Base-by-base conservation (phyloP, 2,329 filamentous ascomycete species). In the Scopulariopsis brevicaulis region DNA sequence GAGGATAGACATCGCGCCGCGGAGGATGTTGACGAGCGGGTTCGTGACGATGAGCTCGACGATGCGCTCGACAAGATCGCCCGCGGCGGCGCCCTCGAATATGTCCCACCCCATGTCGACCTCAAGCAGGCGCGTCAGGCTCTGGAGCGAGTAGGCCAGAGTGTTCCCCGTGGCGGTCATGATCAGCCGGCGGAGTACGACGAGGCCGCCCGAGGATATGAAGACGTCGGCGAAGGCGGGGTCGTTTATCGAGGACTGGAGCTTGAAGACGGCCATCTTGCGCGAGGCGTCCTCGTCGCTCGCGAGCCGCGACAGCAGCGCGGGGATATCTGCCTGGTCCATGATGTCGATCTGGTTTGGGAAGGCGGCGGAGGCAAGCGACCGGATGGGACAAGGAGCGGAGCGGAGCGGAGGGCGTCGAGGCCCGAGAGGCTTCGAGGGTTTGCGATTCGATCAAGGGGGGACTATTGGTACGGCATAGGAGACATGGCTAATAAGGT, bases 221-320 rank as follows among this genome's bases (percentile, higher is more conserved):
- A 99, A 99, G 65, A 95, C 85, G 71, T 97, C 94, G 66, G 94
- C 94, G 71, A 97, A 97, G 55, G 91, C 88, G 28, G 93, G 93
- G 73, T 99, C 94, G 69, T 92, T 93, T 72, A 99, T 96, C 62
- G 90, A 91, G 62, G 83, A 87, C 73, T 99, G 94, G 63, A 99
- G 84, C 76, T 96, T 96, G 82, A 99, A 99, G 61, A 95, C 94
- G 60, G 94, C 94, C 90, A 97, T 96, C 73, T 99, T 99, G 68
- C 92, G 90, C 64, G 90, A 86, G 59, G 90, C 92, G 78, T 99
- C 94, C 73, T 96, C 83, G 65, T 86, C 81, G 73, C 83, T 85
- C 48, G 80, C 76, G 61, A 86, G 75, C 63, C 83, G 82, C 73
- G 81, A 76, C 64, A 86, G 75, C 64, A 86, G 78, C 69, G 80